These are phyloP conservation scores for Erysimum cheiranthoides DNA, from an alignment of 345 rosid genomes.

Conservation along the genomic window DNA sequence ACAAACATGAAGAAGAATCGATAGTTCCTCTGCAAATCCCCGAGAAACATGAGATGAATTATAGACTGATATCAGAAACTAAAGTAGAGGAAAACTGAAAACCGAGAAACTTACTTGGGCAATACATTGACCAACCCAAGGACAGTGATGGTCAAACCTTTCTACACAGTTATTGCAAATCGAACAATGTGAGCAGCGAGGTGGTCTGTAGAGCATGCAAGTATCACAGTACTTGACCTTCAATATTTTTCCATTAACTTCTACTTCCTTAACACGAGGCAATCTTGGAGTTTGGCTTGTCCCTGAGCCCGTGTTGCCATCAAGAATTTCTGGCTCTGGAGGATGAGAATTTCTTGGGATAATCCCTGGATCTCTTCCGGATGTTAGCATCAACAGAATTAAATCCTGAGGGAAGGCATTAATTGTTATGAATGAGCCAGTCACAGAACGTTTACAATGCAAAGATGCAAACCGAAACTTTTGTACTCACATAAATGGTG, in stretches of 20 bases:
- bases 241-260: conserved; percentile 65
- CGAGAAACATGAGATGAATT: conserved; percentile 37
- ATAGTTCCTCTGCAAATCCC: conserved; percentile 77
- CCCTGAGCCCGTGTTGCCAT: conserved; percentile 57
- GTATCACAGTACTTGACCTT: conserved; percentile 90
- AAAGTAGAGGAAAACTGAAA: conserved; percentile 5
- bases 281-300: conserved; percentile 51
- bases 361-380: conserved; percentile 95
- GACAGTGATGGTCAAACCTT: conserved; percentile 96
- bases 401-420: conserved; percentile 59
- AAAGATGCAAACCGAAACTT: not conserved
- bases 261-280: conserved; percentile 76
- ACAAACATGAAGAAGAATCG: conserved; percentile 96
- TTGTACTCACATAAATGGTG: conserved; percentile 39
- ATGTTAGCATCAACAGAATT: conserved; percentile 77
- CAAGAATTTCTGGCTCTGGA: conserved; percentile 68
- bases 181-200: conserved; percentile 96
- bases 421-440: not conserved
- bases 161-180: conserved; percentile 94
- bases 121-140: conserved; percentile 99
- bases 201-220: conserved; percentile 92
- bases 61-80: conserved; percentile 1
- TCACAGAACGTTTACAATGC: conserved; percentile 13
- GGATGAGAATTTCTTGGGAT: conserved; percentile 84
- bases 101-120: conserved; percentile 65